These are phyloP conservation scores for Actinomortierella ambigua DNA, from an alignment of 371 early-diverging fungal species.

Conservation along the genomic window DNA sequence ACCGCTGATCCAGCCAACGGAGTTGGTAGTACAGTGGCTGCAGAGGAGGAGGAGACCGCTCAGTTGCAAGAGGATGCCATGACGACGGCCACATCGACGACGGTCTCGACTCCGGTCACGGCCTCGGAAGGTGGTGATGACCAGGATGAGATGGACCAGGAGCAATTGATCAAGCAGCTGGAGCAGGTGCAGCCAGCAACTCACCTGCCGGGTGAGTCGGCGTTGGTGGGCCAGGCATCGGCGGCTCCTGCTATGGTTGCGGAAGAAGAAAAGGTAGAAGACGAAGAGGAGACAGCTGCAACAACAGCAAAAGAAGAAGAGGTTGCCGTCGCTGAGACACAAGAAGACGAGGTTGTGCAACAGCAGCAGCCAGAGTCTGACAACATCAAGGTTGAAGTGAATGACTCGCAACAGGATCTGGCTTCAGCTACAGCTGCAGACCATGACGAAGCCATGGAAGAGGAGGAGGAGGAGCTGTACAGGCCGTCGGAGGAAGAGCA, in stretches of 20 bases:
- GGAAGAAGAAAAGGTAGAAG: not conserved
- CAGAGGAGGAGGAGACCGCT: not conserved
- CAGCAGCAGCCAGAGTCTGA: no score
- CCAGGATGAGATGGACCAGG: constrained; percentile 5
- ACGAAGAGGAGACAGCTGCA: not conserved
- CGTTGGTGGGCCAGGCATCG: no score
- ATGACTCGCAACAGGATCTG: constrained; percentile 1
- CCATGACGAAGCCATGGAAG: constrained; percentile 42
- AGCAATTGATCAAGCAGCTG: not conserved
- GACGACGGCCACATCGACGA: constrained; percentile 1
- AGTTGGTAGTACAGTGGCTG: constrained; percentile 2
- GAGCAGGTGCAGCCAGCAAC: constrained; percentile 1
- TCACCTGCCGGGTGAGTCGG: no score
- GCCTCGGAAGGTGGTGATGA: constrained; percentile 4
- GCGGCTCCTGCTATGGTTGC: not conserved
- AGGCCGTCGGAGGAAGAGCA: constrained; percentile 38
- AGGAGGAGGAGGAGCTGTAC: constrained; percentile 36
- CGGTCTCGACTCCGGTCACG: not conserved
- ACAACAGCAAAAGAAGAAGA: no score
- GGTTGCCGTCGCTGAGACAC: no score
- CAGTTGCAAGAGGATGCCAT: not conserved
- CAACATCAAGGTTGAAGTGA: not conserved
- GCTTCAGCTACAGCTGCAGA: constrained; percentile 25
- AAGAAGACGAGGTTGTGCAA: no score
- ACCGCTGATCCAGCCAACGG: not conserved